Base-by-base conservation (phyloP, 2,329 filamentous ascomycete genomes). In the Phaeoacremonium minimum region DNA sequence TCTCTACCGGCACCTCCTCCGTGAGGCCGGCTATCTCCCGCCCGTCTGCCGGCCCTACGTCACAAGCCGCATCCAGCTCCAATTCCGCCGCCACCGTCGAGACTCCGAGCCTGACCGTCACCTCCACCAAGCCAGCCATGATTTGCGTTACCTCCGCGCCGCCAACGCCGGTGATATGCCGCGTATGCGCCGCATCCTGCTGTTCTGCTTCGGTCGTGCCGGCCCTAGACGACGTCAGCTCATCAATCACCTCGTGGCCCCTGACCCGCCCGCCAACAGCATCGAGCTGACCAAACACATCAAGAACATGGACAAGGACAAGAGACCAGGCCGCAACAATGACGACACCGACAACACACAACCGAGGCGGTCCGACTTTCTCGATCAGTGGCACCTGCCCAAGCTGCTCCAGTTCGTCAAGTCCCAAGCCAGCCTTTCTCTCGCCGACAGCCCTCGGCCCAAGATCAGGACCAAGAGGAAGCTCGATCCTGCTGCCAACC, bases 21-120 rank as follows among this genome's bases (percentile, higher is more conserved):
- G 79, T 41, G 76, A 81, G 59, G 62, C 67, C 28, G 70, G 73
- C 18, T 83, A 83, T 50, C 69, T 83, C 3, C 76, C 77, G 2
- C 63, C 64, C 3, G 55, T 69, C 28, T 73, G 72, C 40, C 68
- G 67, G 28, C 53, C 58, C 3, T 67, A 61, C 36, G 57, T 75
- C 36, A 51, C 59, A 31, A 46, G 57, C 6, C 60, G 60, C 20
- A 69, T 80, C 31, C 57, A 60, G 34, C 41, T 46, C 7, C 64
- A 66, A 20, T 81, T 78, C 48, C 64, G 63, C n/a, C 54, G 55
- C 4, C 56, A 67, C 42, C 53, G 45, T 4, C 17, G 48, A 11
- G 46, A 64, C 18, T 15, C 40, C 8, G 32, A 47, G 0, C 36
- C 52, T 4, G 36, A 18, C 32, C 12, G 13, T 20, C 28, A 33